phyloP scores from a whole-genome alignment of 2,329 filamentous ascomycete genomes.

The Mariannaea elegans region DNA sequence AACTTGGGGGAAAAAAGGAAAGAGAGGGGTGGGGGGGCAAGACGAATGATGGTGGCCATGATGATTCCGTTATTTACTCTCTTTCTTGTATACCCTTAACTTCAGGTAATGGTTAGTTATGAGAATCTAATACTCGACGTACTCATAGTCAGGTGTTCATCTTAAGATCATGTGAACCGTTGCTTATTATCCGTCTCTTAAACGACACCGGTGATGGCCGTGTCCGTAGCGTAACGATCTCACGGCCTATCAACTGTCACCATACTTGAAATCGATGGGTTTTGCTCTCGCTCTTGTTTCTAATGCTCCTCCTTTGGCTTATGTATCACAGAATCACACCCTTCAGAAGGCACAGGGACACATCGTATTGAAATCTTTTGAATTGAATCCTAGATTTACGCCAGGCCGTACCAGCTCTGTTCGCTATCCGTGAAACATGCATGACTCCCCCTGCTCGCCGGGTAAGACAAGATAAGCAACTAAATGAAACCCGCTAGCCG shows the following conservation, averaged over 20 bases:
- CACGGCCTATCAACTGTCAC: no score
- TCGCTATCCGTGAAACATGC: slow-evolving; percentile 13
- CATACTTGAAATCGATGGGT: no score
- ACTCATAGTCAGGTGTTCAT: no score
- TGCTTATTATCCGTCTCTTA: no score
- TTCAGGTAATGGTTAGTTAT: not conserved
- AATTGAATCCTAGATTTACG: slow-evolving; percentile 1
- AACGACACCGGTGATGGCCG: no score
- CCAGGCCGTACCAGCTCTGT: slow-evolving; percentile 1
- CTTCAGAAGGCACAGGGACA: no score
- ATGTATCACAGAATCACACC: no score
- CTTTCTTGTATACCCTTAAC: slow-evolving; percentile 8
- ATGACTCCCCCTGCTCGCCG: slow-evolving; percentile 4
- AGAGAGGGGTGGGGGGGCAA: not conserved
- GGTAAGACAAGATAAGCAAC: slow-evolving; percentile 1
- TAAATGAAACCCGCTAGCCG: slow-evolving; percentile 1
- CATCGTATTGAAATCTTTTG: not conserved
- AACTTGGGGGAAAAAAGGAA: no score
- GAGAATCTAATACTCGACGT: not conserved
- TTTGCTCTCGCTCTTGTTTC: no score
- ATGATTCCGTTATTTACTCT: slow-evolving; percentile 1
- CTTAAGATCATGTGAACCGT: no score
- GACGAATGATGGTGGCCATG: not conserved
- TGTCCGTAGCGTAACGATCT: no score
- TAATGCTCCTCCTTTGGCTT: no score